Evolutionary conservation across 2,329 filamentous ascomycete genomes (phyloP).

Genomic region (Aureobasidium pullulans): DNA sequence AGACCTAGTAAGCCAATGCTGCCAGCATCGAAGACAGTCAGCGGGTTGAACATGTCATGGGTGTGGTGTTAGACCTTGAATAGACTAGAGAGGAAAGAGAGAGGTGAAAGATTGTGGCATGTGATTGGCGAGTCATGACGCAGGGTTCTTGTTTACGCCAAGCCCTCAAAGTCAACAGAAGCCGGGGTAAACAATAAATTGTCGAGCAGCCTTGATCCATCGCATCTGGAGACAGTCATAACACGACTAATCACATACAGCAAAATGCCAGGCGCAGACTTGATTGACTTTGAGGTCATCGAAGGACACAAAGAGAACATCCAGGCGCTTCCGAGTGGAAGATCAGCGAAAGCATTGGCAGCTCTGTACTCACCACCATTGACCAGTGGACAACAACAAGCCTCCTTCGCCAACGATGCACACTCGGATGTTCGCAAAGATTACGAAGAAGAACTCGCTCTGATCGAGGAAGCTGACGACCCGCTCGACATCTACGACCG

Average conservation of each 20-base stretch:
- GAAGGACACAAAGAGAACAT: slow-evolving; percentile 98
- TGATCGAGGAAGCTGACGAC: slow-evolving; percentile 81
- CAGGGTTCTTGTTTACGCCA: slow-evolving; percentile 5
- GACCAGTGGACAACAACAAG: slow-evolving; percentile 19
- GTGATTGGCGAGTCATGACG: slow-evolving; percentile 6
- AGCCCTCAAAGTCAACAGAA: neutral
- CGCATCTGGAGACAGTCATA: neutral
- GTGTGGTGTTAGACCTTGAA: too few relatives aligned
- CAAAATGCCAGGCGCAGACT: slow-evolving; percentile 33
- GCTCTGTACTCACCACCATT: slow-evolving; percentile 61
- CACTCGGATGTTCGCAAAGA: slow-evolving; percentile 74
- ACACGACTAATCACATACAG: neutral
- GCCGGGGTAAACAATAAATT: slow-evolving; percentile 6
- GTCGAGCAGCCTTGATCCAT: neutral
- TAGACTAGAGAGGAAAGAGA: too few relatives aligned
- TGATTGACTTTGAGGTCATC: slow-evolving; percentile 75
- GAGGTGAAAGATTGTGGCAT: neutral
- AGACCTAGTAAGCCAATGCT: too few relatives aligned
- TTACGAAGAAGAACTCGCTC: slow-evolving; percentile 76
- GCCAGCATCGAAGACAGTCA: too few relatives aligned
- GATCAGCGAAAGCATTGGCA: slow-evolving; percentile 83
- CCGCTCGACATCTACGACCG: slow-evolving; percentile 92
- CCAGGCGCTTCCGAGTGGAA: slow-evolving; percentile 77
- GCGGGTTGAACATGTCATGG: too few relatives aligned
- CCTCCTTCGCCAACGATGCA: slow-evolving; percentile 53